Percentiles rank a stretch among this genome's conserved stretches.
phyloP scores from a whole-genome alignment of 306 rosid genomes.

The Vachellia pachyceras region DNA sequence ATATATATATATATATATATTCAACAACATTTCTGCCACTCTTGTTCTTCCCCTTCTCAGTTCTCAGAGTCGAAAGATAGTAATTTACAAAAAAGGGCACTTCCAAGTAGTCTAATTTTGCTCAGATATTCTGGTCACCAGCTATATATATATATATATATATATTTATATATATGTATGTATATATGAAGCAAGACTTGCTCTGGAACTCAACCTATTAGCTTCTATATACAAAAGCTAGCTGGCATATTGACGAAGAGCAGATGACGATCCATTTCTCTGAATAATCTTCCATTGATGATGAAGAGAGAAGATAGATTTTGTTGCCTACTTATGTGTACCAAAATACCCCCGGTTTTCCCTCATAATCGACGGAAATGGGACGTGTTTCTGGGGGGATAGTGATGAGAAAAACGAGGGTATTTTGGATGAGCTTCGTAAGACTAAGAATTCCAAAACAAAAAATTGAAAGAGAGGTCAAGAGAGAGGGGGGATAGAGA shows the following conservation, averaged over 20 bases:
- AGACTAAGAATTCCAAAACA: background rate
- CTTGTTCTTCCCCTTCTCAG: constrained; percentile 38
- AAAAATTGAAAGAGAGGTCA: background rate
- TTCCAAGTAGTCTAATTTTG: background rate
- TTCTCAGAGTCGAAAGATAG: constrained; percentile 19
- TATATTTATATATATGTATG: too few species aligned
- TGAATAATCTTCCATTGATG: constrained; percentile 37
- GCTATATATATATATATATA: too few species aligned
- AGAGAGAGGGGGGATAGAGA: background rate
- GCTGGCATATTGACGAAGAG: constrained; percentile 19
- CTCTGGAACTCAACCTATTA: constrained; percentile 32
- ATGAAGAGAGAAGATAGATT: background rate
- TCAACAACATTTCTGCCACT: constrained; percentile 15
- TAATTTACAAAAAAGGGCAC: background rate
- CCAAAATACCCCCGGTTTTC: constrained; percentile 96
- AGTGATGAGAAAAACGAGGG: constrained; percentile 77
- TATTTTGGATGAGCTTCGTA: constrained; percentile 59
- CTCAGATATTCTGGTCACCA: constrained; percentile 13
- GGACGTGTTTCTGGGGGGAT: constrained; percentile 17
- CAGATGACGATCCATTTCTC: constrained; percentile 33
- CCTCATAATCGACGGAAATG: constrained; percentile 42
- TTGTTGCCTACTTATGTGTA: constrained; percentile 30
- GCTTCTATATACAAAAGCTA: constrained; percentile 43
- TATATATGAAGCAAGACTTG: constrained; percentile 27
- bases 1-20: too few species aligned